phyloP scores from a whole-genome alignment of 768 basidiomycete species.

The Leccinum olivaceopallidum region DNA sequence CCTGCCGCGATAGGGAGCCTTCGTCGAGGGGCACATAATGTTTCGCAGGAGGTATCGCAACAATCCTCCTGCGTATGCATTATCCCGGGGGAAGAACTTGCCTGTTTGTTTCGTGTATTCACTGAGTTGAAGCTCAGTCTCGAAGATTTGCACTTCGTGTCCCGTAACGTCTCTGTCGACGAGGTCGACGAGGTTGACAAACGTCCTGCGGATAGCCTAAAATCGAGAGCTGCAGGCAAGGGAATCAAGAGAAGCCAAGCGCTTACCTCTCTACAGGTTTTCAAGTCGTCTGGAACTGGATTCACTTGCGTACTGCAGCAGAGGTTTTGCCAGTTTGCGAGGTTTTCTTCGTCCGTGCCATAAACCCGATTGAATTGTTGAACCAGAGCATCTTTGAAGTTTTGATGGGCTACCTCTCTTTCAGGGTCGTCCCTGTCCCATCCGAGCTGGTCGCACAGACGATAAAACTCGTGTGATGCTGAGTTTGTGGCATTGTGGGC shows the following conservation, averaged over 20 bases:
- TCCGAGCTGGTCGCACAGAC: slow-evolving; percentile 10
- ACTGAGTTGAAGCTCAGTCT: slow-evolving; percentile 10
- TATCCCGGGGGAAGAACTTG: slow-evolving; percentile 18
- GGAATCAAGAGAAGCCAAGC: background rate
- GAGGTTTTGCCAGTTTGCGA: slow-evolving; percentile 13
- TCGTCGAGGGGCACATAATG: slow-evolving; percentile 5
- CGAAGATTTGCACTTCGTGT: background rate
- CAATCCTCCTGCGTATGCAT: slow-evolving; percentile 18
- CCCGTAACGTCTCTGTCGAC: slow-evolving; percentile 15
- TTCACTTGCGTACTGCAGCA: slow-evolving; percentile 8
- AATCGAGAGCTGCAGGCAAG: background rate
- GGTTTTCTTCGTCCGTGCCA: slow-evolving; percentile 5
- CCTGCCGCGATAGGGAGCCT: background rate
- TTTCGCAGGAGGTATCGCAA: slow-evolving; percentile 17
- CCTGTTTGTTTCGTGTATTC: slow-evolving; percentile 10
- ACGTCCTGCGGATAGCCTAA: background rate
- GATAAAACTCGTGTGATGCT: slow-evolving; percentile 13
- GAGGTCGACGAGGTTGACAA: slow-evolving; percentile 24
- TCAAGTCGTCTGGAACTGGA: slow-evolving; percentile 8
- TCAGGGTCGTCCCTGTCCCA: slow-evolving; percentile 2
- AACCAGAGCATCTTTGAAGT: slow-evolving; percentile 17
- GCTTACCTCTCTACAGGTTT: slow-evolving; percentile 15
- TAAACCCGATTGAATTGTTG: slow-evolving; percentile 18
- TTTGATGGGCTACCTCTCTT: background rate
- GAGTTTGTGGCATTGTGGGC: slow-evolving; percentile 1